Percentiles rank a stretch among this genome's conserved stretches.
Evolutionary conservation across 1,284 basidiomycete species (phyloP).

Genomic region (Leccinum fallax): DNA sequence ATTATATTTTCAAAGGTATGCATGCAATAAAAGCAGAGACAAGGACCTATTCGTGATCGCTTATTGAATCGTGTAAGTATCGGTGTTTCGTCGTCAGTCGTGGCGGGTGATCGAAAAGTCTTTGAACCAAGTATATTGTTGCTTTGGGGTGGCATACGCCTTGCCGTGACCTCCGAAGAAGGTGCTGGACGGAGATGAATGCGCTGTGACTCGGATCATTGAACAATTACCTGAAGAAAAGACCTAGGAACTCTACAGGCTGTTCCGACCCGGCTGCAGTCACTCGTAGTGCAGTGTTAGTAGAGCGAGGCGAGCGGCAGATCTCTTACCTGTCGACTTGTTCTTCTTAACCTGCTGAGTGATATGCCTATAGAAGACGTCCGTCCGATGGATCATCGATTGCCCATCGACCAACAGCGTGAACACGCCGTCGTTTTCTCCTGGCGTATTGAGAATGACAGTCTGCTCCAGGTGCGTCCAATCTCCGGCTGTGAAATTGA

Average conservation of each 20-base stretch:
- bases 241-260: slow-evolving; percentile 58
- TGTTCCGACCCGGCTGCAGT: slow-evolving; percentile 1
- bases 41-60: neutral
- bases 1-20: neutral
- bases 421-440: slow-evolving; percentile 53
- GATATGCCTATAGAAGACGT: slow-evolving; percentile 61
- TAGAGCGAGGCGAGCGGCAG: neutral
- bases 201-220: neutral
- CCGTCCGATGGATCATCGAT: slow-evolving; percentile 52
- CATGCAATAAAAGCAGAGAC: neutral
- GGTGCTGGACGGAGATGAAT: slow-evolving; percentile 47
- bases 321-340: neutral
- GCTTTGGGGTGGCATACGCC: slow-evolving; percentile 64
- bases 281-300: neutral
- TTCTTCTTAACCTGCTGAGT: slow-evolving; percentile 13
- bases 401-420: slow-evolving; percentile 55
- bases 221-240: slow-evolving; percentile 68
- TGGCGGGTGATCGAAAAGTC: slow-evolving; percentile 52
- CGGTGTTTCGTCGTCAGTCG: slow-evolving; percentile 9
- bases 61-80: neutral
- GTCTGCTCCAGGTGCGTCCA: slow-evolving; percentile 72
- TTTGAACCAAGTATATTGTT: slow-evolving; percentile 77
- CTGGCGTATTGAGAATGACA: slow-evolving; percentile 72
- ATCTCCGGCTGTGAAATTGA: slow-evolving; percentile 59
- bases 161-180: slow-evolving; percentile 78